Base-by-base conservation (phyloP, 2,329 filamentous ascomycete genomes). In the Diplocarpon mali region DNA sequence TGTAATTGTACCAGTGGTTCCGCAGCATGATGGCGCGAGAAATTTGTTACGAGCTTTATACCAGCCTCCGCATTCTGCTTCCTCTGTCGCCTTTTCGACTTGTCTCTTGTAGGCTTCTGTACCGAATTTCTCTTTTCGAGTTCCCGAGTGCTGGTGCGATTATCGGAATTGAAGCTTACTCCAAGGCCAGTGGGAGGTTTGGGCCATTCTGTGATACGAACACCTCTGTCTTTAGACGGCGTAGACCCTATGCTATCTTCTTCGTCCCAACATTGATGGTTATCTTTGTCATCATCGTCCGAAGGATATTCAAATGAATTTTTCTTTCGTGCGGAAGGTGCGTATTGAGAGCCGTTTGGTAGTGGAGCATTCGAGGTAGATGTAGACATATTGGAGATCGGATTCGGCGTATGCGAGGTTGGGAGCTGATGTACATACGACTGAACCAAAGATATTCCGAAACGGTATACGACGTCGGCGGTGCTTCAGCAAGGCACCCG, bases 11-110 rank as follows among this genome's bases (percentile, higher is more conserved):
- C 64, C 11, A 67, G 58, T 62, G 69, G 60, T 58, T 69, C 52
- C 60, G 74, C 59, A 69, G 68, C 49, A 62, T 67, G 49, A 14
- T 55, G 38, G 57, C 65, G 53, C 28, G 76, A 67, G 67, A 85
- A 80, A 57, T 80, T 80, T 2, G 83, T 88, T 51, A 85, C 77
- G 15, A 87, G 61, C 51, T 69, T 80, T 57, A 85, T 83, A 11
- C 78, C 78, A 8, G 74, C 75, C 62, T 72, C 70, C 45, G 71
- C 69, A 60, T 80, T 76, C 57, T 79, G 69, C 16, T 70, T 69
- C 55, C 75, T 76, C 56, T 83, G 78, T 42, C 78, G 69, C 27
- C 72, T 70, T 44, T 72, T 72, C 3, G 79, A 83, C 57, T 72
- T 80, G 16, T 64, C 59, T 42, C 66, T 59, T 15, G 59, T 60